Conservation (phyloP, 2,329 filamentous ascomycete species). For the Aspergillus viridinutans region DNA sequence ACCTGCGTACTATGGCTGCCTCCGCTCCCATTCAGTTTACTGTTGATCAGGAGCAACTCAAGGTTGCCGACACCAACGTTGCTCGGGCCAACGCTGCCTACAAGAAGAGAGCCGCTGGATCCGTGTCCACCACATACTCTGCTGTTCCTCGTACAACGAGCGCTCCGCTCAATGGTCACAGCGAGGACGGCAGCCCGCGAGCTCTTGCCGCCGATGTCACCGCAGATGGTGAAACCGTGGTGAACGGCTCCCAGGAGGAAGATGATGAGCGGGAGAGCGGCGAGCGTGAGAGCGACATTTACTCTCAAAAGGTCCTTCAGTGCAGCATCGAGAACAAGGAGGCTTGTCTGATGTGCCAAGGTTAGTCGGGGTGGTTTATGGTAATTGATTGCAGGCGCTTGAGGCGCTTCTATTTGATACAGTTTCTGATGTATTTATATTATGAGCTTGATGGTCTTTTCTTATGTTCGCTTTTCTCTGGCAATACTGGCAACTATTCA, state of each 20-base stretch:
- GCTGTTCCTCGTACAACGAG: conserved; percentile 66
- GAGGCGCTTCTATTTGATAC: conserved; percentile 6
- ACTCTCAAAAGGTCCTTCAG: conserved; percentile 82
- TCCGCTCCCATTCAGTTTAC: conserved; percentile 98
- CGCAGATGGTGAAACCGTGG: conserved; percentile 40
- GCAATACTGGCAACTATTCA: conserved; percentile 2
- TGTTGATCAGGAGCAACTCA: conserved; percentile 92
- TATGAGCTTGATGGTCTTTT: conserved; percentile 30
- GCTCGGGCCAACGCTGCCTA: conserved; percentile 55
- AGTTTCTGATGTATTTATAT: conserved; percentile 27
- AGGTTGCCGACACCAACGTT: conserved; percentile 76
- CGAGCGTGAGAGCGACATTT: conserved; percentile 84
- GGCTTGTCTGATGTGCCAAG: conserved; percentile 94
- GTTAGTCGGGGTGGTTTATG: conserved; percentile 49
- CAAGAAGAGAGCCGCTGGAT: conserved; percentile 67
- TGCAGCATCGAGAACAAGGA: conserved; percentile 99
- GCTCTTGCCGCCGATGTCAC: conserved; percentile 64
- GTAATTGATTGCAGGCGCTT: background rate
- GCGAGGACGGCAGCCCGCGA: conserved; percentile 17
- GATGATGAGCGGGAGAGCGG: conserved; percentile 68
- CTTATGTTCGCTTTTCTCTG: conserved; percentile 9
- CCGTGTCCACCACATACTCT: conserved; percentile 54
- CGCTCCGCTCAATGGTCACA: conserved; percentile 58
- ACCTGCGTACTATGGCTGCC: conserved; percentile 94
- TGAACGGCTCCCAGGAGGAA: conserved; percentile 46